Evolutionary conservation across 2,329 filamentous ascomycete genomes (phyloP).

Genomic region (Phaeosphaeria sp.): DNA sequence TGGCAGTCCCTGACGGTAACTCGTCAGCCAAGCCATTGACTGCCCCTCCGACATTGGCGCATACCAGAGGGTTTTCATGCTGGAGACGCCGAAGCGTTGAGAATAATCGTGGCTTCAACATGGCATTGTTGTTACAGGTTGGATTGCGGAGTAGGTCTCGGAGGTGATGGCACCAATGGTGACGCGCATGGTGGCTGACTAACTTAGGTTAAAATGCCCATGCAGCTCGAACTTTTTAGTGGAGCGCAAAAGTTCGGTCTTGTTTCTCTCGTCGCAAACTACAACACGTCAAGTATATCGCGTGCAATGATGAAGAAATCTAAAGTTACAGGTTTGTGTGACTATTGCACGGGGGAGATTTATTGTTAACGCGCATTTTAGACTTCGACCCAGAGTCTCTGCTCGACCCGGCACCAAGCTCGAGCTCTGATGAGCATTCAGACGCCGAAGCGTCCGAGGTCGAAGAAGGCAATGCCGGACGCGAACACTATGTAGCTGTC

Average conservation of each 20-base stretch:
- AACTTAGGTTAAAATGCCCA: no score
- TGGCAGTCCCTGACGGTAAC: constrained; percentile 73
- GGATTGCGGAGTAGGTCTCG: constrained; percentile 27
- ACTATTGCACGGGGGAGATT: accelerated
- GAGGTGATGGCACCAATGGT: constrained; percentile 35
- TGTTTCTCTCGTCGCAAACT: constrained; percentile 8
- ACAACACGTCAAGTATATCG: constrained; percentile 1
- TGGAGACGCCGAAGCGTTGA: constrained; percentile 58
- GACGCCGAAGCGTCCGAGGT: constrained; percentile 54
- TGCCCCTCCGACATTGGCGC: constrained; percentile 13
- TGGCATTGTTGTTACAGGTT: constrained; percentile 28
- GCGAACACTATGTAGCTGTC: constrained; percentile 86
- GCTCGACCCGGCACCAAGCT: constrained; percentile 61
- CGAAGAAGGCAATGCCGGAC: constrained; percentile 63
- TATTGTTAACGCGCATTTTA: constrained; percentile 43
- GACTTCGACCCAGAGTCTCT: constrained; percentile 82
- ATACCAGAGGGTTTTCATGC: constrained; percentile 90
- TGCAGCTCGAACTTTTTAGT: constrained; percentile 38
- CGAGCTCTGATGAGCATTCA: constrained; percentile 63
- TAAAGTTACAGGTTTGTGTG: constrained; percentile 33
- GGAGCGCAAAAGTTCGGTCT: constrained; percentile 30
- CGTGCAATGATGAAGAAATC: constrained; percentile 36
- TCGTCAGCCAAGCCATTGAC: constrained; percentile 14
- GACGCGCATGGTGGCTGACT: constrained; percentile 22
- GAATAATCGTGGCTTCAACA: constrained; percentile 58